phyloP scores from a whole-genome alignment of 768 basidiomycete genomes.

The Boletus barrowsii region DNA sequence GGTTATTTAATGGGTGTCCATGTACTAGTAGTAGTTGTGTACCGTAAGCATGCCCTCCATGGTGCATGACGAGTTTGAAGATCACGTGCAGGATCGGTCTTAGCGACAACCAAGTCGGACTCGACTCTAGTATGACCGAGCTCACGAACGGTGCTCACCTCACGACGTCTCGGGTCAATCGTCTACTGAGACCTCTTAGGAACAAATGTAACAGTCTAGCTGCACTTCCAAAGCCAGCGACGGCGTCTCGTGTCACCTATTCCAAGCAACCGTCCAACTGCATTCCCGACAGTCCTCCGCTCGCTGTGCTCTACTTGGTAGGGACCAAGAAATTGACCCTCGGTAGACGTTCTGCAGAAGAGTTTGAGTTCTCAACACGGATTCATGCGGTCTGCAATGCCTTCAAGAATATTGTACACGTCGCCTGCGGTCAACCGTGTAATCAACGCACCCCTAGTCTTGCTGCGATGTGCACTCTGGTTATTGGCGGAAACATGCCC shows the following conservation, averaged over 20 bases:
- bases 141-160: constrained; percentile 25
- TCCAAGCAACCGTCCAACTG: constrained; percentile 17
- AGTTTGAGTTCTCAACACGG: constrained; percentile 43
- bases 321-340: constrained; percentile 34
- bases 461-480: constrained; percentile 44
- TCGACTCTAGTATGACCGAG: constrained; percentile 13
- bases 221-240: constrained; percentile 19
- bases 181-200: constrained; percentile 47
- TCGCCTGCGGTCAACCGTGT: constrained; percentile 25
- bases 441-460: constrained; percentile 34
- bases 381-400: constrained; percentile 55
- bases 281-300: constrained; percentile 29
- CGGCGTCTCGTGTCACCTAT: constrained; percentile 12
- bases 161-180: constrained; percentile 40
- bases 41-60: not conserved
- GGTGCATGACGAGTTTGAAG: not conserved
- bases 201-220: constrained; percentile 43
- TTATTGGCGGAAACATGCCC: constrained; percentile 48
- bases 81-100: constrained; percentile 16
- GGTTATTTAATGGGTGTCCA: not conserved
- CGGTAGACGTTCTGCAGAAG: constrained; percentile 33
- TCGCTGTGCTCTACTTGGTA: constrained; percentile 38
- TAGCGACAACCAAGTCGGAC: not conserved
- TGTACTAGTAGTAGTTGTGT: not conserved
- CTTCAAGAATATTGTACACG: constrained; percentile 49